Evolutionary conservation across 306 rosid species (phyloP).

Genomic region (Hylodesmum podocarpum): DNA sequence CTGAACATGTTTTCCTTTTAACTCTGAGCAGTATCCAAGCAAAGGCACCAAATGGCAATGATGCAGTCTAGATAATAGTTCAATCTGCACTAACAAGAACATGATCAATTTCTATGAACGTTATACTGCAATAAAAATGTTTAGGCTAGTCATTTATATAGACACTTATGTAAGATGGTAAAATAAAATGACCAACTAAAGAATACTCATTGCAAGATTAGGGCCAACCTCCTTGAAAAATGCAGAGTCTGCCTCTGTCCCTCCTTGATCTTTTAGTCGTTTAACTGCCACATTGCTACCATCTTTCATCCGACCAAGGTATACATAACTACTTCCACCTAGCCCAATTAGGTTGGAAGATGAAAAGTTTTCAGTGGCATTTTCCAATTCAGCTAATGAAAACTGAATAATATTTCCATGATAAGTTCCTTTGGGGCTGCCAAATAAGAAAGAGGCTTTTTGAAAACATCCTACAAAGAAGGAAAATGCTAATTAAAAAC

Average conservation of each 20-base stretch:
- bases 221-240: constrained; percentile 76
- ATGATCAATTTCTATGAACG: background rate
- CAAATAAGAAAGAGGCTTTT: constrained; percentile 61
- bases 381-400: constrained; percentile 80
- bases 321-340: constrained; percentile 96
- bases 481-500: constrained; percentile 1
- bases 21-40: constrained; percentile 87
- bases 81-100: constrained; percentile 61
- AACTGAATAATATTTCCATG: constrained; percentile 71
- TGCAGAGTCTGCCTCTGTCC: constrained; percentile 68
- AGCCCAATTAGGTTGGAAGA: constrained; percentile 79
- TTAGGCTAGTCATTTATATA: background rate
- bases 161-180: background rate
- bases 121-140: background rate
- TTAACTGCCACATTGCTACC: constrained; percentile 80
- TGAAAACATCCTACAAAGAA: constrained; percentile 72
- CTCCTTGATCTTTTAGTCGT: constrained; percentile 72
- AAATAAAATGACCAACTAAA: background rate
- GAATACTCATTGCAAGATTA: constrained; percentile 31
- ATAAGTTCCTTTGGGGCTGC: constrained; percentile 51
- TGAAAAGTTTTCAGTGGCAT: constrained; percentile 76
- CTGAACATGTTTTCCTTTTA: constrained; percentile 73
- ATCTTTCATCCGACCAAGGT: constrained; percentile 74
- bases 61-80: constrained; percentile 84
- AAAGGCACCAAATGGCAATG: constrained; percentile 96